Evolutionary conservation across 2,329 filamentous ascomycete species (phyloP), one percentile per base, ranked within the genome.

Genomic region (Aspergillus sojae): DNA sequence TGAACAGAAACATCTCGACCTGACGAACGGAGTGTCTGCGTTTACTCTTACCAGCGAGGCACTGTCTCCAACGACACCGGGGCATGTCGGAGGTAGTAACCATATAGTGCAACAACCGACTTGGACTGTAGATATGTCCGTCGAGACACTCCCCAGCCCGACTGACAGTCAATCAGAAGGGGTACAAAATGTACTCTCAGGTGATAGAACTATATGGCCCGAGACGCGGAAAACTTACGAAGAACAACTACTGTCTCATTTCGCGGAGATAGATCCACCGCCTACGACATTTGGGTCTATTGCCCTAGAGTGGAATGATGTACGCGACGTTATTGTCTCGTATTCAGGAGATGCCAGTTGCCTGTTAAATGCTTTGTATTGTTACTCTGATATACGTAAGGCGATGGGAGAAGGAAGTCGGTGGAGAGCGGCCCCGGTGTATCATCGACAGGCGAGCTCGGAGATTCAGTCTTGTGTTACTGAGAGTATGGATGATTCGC

Each of bases 341-440:
- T 67, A 74, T 57, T 68, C 74, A 6, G 66, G 65, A 26, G 70
- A 68, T 21, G 75, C 66, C 54, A 67, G 61, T 48, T 65, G 71
- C 0, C 64, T 77, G 19, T 54, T 73, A 57, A 73, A 72, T 64
- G 72, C 72, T 5, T 45, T 77, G 16, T 76, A 75, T 39, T 77
- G 75, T 59, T 77, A 74, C 57, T 62, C 74, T n/a, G 75, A 76
- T 61, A 62, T 76, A 7, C 71, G 74, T 53, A 72, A 71, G 64
- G 67, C 74, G 0, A 65, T 66, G 56, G 53, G 58, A 32, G 72
- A 73, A 36, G 72, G 71, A 12, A 74, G 67, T 19, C 64, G 64
- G 46, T 75, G 70, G 71, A 70, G 62, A 23, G 66, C 69, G 65
- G 75, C 71, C 5, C 69, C 72, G 10, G 69, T 66, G 1, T 77